Evolutionary conservation across 805 yeast species (phyloP), one percentile per base, ranked within the genome.

Genomic region (Candida ipomoeae): DNA sequence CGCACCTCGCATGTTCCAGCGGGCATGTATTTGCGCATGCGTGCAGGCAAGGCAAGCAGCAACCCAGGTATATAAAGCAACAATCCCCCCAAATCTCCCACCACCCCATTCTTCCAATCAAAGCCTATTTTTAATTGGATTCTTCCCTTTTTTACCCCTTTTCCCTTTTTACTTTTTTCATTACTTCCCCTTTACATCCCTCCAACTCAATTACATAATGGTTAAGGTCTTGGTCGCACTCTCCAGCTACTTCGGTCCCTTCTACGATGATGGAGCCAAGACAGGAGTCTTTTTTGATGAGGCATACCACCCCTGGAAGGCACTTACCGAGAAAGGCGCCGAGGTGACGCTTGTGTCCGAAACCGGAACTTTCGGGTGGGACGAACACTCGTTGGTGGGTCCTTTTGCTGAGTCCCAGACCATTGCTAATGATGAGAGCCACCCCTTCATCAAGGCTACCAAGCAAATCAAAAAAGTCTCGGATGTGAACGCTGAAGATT

Each of bases 201-300:
- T 26, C 11, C 11, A 34, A 34, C 17, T 14, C 18, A n/a, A 35
- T 7, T 20, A 13, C 29, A 51, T 44, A 35, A 65, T 66, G 69
- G 54, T 57, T n/a, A 75, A 66, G 60, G 83, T 64, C 41, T 55
- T 78, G 42, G 59, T 79, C 47, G 79, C 78, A 20, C 52, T 78
- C 47, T 67, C 82, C 7, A 67, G 75, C 8, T 65, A 69, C 62
- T 49, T 68, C 60, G 79, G 61, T 18, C 65, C 61, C 13, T 81
- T 83, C 70, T 83, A 83, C 64, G 49, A 47, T n/a, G 84, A 82
- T 56, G 86, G 86, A 35, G 53, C 68, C 46, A 79, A 77, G 52
- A 81, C 87, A 15, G 89, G 89, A 38, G 68, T 82, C 26, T 84
- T 73, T 67, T 74, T 74, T 57, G 65, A 73, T 17, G 88, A 83